A percentile compares a stretch with the other conserved stretches of the same genome.
These are phyloP conservation scores for Blastomyces emzantsi DNA, from an alignment of 2,329 filamentous ascomycete genomes.

Conservation along the genomic window DNA sequence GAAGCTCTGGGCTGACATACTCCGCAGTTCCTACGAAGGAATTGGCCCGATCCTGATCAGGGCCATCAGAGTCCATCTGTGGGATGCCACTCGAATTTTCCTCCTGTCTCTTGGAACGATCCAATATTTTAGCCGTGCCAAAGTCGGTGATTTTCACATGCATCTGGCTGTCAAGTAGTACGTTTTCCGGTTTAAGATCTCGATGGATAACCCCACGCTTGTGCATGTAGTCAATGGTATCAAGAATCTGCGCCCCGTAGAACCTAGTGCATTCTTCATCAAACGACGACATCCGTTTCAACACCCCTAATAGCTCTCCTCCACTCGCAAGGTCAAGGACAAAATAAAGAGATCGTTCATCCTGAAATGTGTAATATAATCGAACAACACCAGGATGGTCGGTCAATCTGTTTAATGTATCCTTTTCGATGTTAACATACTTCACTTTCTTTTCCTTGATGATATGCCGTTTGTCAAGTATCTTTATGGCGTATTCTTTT, in stretches of 20 bases:
- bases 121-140: slow-evolving; percentile 90
- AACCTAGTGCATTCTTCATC: slow-evolving; percentile 91
- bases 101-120: slow-evolving; percentile 42
- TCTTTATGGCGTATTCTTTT: slow-evolving; percentile 97
- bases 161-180: slow-evolving; percentile 89
- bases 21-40: slow-evolving; percentile 98
- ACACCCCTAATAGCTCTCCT: slow-evolving; percentile 79
- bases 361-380: slow-evolving; percentile 97
- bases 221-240: slow-evolving; percentile 98
- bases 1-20: slow-evolving; percentile 94
- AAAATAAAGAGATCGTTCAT: slow-evolving; percentile 92
- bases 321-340: slow-evolving; percentile 89
- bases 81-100: slow-evolving; percentile 39
- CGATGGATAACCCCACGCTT: slow-evolving; percentile 90
- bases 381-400: slow-evolving; percentile 95
- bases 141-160: slow-evolving; percentile 99
- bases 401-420: slow-evolving; percentile 89
- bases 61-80: slow-evolving; percentile 43
- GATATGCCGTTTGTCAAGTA: slow-evolving; percentile 95
- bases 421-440: slow-evolving; percentile 99
- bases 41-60: slow-evolving; percentile 65
- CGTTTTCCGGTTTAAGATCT: slow-evolving; percentile 94
- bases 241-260: slow-evolving; percentile 91
- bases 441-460: slow-evolving; percentile 99
- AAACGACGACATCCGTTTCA: slow-evolving; percentile 92